Evolutionary conservation across 2,329 filamentous ascomycete species (phyloP), one percentile per base, ranked within the genome.

Genomic region (Drechslera avenae): DNA sequence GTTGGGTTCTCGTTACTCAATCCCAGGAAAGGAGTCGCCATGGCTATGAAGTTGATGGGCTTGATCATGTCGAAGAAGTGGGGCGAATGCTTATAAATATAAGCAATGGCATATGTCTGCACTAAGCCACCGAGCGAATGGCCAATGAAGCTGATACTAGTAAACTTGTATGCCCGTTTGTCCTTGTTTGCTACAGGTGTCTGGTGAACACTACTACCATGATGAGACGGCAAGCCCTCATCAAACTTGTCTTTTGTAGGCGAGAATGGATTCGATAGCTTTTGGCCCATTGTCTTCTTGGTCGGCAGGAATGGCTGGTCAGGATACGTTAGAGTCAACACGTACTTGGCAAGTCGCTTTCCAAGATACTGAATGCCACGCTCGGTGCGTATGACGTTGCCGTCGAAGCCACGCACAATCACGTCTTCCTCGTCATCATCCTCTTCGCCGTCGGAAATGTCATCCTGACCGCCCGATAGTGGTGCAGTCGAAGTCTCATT

Each of bases 1-100:
- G 97, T 81, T 0, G 94, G 94, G 63, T 99, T 99, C 70, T 99
- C 94, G 70, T 99, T 97, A 73, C 93, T 97, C 31, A 97, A 78
- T 0, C 93, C 93, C 1, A 97, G 77, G 60, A 97, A 91, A 0
- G 93, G 93, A 0, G 92, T 88, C 13, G 93, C 92, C 60, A 97
- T 78, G 21, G 89, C 82, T 59, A 97, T 88, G 67, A 97, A 97
- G 69, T 97, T 97, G 70, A 96, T 79, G 0, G 93, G 93, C 57
- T 86, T 83, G 63, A 97, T 96, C 4, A 86, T 78, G 41, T 92
- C 83, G 64, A 97, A 97, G 71, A 97, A 97, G 8, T 87, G 78
- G 1, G 93, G 93, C 0, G 91, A 96, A 71, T 97, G 91, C 69
- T 97, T 97, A 64, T 97, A 89, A 37, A 97, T 96, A 71, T 97